Percentiles rank a stretch among this genome's conserved stretches.
Conservation (phyloP, 345 rosid genomes). For the Xanthoceras sorbifolium region DNA sequence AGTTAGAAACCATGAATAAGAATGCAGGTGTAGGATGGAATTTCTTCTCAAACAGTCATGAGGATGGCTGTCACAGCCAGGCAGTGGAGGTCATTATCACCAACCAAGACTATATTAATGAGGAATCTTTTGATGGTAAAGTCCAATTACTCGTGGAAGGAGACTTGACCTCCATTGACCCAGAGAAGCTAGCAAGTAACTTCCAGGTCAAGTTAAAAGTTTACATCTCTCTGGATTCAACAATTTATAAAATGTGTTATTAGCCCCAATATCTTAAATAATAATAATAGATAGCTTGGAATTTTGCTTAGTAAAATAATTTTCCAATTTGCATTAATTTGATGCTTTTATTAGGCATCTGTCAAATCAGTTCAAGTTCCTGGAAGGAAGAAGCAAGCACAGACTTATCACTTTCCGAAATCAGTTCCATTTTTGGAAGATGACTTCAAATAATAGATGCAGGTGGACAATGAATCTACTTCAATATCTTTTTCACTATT, state of each 20-base stretch:
- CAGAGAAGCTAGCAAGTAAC: conserved; percentile 1
- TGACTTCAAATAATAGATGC: too few species aligned
- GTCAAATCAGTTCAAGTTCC: conserved; percentile 15
- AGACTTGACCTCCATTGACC: conserved; percentile 6
- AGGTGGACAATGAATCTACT: too few species aligned
- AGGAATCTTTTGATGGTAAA: neutral
- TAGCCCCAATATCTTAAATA: too few species aligned
- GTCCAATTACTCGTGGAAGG: neutral
- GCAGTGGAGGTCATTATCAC: neutral
- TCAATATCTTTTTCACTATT: too few species aligned
- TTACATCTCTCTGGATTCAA: neutral
- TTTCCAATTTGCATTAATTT: neutral
- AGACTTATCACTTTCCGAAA: neutral
- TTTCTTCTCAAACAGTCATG: neutral
- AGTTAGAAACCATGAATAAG: neutral
- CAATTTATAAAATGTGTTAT: neutral
- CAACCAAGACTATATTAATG: neutral
- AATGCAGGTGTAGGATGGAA: neutral
- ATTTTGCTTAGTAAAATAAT: neutral
- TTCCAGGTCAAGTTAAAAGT: neutral
- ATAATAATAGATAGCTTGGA: neutral
- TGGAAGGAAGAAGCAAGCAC: neutral
- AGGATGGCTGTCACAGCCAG: neutral
- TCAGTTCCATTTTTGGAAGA: too few species aligned
- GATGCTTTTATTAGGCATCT: neutral